Evolutionary conservation across 371 early-diverging fungal species (phyloP).

Genomic region (Choanephora cucurbitarum): DNA sequence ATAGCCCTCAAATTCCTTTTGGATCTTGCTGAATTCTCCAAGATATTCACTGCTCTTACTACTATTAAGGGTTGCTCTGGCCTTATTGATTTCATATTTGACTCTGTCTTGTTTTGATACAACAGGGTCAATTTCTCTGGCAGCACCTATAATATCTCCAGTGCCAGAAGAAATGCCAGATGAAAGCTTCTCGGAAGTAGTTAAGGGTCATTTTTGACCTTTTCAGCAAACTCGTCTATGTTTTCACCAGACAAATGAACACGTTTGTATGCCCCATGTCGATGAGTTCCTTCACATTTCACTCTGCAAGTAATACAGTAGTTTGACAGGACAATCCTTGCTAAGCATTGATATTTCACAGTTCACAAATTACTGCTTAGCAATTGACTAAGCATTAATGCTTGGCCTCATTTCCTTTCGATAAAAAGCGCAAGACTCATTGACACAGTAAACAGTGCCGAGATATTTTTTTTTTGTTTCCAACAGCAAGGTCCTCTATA

Average conservation of each 20-base stretch:
- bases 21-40: conserved; percentile 1
- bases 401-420: not conserved
- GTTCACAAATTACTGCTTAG: not conserved
- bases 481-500: not conserved
- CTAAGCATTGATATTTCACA: not conserved
- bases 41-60: not conserved
- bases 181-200: not conserved
- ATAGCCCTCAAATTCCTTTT: not conserved
- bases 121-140: not conserved
- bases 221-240: not conserved
- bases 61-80: not conserved
- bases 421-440: not conserved
- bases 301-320: not conserved
- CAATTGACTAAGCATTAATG: not conserved
- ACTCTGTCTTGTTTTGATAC: not conserved
- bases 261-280: not conserved
- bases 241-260: not conserved
- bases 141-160: not conserved
- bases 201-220: not conserved
- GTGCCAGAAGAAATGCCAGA: not conserved
- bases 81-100: not conserved
- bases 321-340: not conserved
- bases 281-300: not conserved
- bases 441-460: not conserved
- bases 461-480: not conserved